Percentiles rank a stretch among this genome's conserved stretches.
Evolutionary conservation across 306 rosid species (phyloP).

Genomic region (Aeschynomene evenia): DNA sequence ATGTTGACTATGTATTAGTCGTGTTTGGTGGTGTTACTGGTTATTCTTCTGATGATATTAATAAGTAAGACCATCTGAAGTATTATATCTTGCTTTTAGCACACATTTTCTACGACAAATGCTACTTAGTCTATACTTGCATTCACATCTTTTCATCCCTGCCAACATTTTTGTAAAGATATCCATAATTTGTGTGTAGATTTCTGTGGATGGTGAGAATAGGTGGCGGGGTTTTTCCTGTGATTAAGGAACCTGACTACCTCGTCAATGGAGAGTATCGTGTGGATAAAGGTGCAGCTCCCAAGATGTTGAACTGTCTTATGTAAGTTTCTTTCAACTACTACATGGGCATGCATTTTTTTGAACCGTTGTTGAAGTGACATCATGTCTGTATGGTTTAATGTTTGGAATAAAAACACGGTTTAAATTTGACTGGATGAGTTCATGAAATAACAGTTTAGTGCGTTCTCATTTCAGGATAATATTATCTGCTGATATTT

Average conservation of each 20-base stretch:
- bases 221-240: constrained; percentile 97
- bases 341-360: constrained; percentile 13
- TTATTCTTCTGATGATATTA: constrained; percentile 97
- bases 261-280: constrained; percentile 98
- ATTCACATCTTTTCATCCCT: constrained; percentile 5
- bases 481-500: not conserved
- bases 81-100: constrained; percentile 13
- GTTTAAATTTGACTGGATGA: not conserved
- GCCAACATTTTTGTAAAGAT: constrained; percentile 1
- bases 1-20: constrained; percentile 92
- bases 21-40: constrained; percentile 99
- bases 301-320: constrained; percentile 99
- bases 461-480: not conserved
- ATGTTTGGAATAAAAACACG: not conserved
- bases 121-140: not conserved
- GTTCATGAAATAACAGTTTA: no score
- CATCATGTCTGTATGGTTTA: constrained; percentile 6
- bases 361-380: constrained; percentile 8
- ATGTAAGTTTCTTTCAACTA: constrained; percentile 65
- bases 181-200: constrained; percentile 39
- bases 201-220: constrained; percentile 99
- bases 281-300: constrained; percentile 98
- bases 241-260: constrained; percentile 97
- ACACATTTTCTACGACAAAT: constrained; percentile 1
- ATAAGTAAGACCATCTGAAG: constrained; percentile 69